Base-by-base conservation (phyloP, 495 filamentous ascomycete genomes). In the Penicilliopsis zonata region DNA sequence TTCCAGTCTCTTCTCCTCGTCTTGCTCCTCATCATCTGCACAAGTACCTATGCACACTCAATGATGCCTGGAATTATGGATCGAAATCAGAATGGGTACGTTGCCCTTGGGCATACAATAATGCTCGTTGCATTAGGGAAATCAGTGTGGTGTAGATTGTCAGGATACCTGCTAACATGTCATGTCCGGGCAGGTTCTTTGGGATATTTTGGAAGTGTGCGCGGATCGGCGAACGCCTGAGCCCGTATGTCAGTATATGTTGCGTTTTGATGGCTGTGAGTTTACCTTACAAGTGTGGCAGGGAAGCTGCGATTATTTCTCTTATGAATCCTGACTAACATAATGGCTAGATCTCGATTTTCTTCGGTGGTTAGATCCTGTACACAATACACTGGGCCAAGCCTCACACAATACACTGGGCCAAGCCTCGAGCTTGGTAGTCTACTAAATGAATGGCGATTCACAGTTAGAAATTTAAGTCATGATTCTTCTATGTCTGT, bases 151-250 rank as follows among this genome's bases (percentile, higher is more conserved):
- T n/a, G n/a, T n/a, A n/a, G n/a, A n/a, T n/a, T n/a, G n/a, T n/a
- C n/a, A n/a, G n/a, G n/a, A n/a, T n/a, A 34, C 28, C 3, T 13
- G 13, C 16, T 19, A 20, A 36, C 2, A 13, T 9, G 2, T 29
- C 4, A 10, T 30, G 12, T 33, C 13, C 19, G 18, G 32, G 38
- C 49, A 90, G 85, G 14, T 56, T 92, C 9, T 75, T 82, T 42
- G 87, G 87, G 25, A 76, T 90, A 29, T 94, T 98, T 59, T 98
- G 90, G 90, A 96, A 96, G 55, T 90, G 78, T 38, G 90, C 90
- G 18, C 69, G 90, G 39, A 75, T 98, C 48, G 90, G 90, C 17
- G 90, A 98, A 67, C 65, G 90, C 35, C 57, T 98, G 34, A 94
- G 86, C 47, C 92, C 90, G 26, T 96, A 98, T 53, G 84, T 98